These are phyloP conservation scores for Lodderomyces margitis DNA, from an alignment of 1,139 yeast species.

Conservation along the genomic window DNA sequence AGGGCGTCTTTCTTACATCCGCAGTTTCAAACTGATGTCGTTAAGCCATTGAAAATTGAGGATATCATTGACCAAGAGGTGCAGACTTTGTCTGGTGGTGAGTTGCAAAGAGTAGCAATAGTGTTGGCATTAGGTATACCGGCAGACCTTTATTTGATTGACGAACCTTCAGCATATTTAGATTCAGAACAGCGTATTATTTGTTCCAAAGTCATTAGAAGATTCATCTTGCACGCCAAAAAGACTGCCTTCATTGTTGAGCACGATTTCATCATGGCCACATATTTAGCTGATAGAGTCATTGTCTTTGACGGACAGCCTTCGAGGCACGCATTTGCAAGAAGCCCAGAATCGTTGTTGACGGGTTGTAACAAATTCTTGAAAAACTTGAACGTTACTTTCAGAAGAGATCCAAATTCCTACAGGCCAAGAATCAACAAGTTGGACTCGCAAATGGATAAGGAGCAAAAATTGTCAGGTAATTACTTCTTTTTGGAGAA, in stretches of 20 bases:
- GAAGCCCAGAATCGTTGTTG: constrained; percentile 84
- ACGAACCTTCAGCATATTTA: constrained; percentile 97
- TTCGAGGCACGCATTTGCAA: constrained; percentile 78
- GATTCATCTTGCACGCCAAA: constrained; percentile 92
- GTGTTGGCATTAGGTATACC: constrained; percentile 90
- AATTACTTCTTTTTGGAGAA: constrained; percentile 94
- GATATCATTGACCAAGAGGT: constrained; percentile 96
- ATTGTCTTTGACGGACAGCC: constrained; percentile 97
- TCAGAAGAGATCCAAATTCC: constrained; percentile 98
- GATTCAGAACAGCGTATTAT: constrained; percentile 99
- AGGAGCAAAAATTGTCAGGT: constrained; percentile 88
- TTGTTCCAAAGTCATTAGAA: constrained; percentile 96
- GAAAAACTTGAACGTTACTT: constrained; percentile 95
- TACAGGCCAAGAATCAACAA: constrained; percentile 98
- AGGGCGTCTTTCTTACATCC: constrained; percentile 93
- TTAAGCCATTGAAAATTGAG: constrained; percentile 90
- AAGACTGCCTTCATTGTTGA: constrained; percentile 97
- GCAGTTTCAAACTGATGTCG: constrained; percentile 97
- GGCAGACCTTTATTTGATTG: constrained; percentile 94
- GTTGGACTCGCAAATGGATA: constrained; percentile 97
- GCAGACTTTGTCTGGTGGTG: constrained; percentile 98
- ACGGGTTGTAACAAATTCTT: constrained; percentile 97
- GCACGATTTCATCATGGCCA: constrained; percentile 99
- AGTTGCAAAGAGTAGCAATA: constrained; percentile 98
- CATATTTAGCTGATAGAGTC: constrained; percentile 96